These are phyloP conservation scores for Pulveroboletus frians DNA, from an alignment of 768 basidiomycete species.

Conservation along the genomic window DNA sequence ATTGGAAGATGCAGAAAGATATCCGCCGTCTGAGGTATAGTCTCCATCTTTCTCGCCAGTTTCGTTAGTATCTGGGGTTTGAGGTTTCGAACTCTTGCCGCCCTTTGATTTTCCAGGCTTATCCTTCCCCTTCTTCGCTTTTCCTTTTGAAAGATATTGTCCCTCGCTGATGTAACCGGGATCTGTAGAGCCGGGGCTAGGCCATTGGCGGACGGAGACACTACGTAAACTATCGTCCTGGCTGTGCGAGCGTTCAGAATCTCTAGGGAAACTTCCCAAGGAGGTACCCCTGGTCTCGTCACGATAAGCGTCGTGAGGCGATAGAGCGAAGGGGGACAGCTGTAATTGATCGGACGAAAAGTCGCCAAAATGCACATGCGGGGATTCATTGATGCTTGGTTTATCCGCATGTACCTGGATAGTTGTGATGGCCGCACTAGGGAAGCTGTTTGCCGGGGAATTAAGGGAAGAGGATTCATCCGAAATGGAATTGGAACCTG, in stretches of 20 bases:
- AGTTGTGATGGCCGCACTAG: constrained; percentile 11
- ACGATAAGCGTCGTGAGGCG: constrained; percentile 5
- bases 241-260: constrained; percentile 14
- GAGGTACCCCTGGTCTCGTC: not conserved
- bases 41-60: constrained; percentile 19
- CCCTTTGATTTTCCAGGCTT: constrained; percentile 19
- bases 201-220: constrained; percentile 6
- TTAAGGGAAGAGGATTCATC: constrained; percentile 38
- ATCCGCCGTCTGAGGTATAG: constrained; percentile 28
- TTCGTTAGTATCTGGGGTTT: constrained; percentile 14
- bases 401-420: constrained; percentile 25
- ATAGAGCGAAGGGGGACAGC: constrained; percentile 19
- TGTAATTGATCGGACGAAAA: constrained; percentile 29
- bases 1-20: constrained; percentile 32
- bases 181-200: constrained; percentile 18
- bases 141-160: constrained; percentile 28
- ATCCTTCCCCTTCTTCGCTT: constrained; percentile 12
- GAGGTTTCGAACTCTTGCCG: constrained; percentile 16
- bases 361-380: constrained; percentile 29
- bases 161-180: constrained; percentile 29
- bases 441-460: constrained; percentile 18
- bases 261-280: constrained; percentile 6
- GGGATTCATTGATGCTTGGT: constrained; percentile 26
- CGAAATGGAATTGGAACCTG: constrained; percentile 38
- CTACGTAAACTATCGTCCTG: constrained; percentile 20